Conservation (phyloP, 2,329 filamentous ascomycete genomes). For the Stromatinia cepivora region DNA sequence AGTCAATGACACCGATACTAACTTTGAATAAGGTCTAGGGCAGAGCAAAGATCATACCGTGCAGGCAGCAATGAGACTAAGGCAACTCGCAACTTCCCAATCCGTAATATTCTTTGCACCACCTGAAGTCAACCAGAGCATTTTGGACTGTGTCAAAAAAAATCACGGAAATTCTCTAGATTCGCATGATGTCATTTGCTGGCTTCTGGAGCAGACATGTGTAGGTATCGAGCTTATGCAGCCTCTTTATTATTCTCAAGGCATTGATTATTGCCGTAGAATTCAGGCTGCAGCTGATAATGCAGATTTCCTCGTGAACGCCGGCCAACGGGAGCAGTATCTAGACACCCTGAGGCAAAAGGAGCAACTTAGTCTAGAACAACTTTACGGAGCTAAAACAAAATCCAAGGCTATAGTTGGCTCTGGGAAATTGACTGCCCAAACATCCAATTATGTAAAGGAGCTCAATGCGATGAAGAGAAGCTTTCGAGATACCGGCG, state of each 20-base stretch:
- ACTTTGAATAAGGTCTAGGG: slow-evolving; percentile 13
- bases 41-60: slow-evolving; percentile 52
- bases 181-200: slow-evolving; percentile 53
- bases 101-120: slow-evolving; percentile 38
- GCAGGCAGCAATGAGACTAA: slow-evolving; percentile 65
- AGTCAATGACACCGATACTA: neutral
- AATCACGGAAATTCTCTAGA: slow-evolving; percentile 15
- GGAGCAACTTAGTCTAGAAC: slow-evolving; percentile 57
- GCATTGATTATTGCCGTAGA: slow-evolving; percentile 59
- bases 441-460: slow-evolving; percentile 36
- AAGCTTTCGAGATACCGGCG: slow-evolving; percentile 47
- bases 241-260: slow-evolving; percentile 59
- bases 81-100: slow-evolving; percentile 53
- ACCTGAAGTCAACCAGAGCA: slow-evolving; percentile 48
- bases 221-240: slow-evolving; percentile 58
- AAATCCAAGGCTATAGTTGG: slow-evolving; percentile 26
- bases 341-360: slow-evolving; percentile 49
- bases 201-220: slow-evolving; percentile 67
- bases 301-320: slow-evolving; percentile 45
- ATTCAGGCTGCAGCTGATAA: slow-evolving; percentile 50
- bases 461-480: slow-evolving; percentile 41
- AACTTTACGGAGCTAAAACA: slow-evolving; percentile 54
- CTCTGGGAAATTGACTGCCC: slow-evolving; percentile 22
- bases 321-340: slow-evolving; percentile 44
- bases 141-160: slow-evolving; percentile 49